Base-by-base conservation (phyloP, 495 filamentous ascomycete genomes). In the Parathielavia hyrcaniae region DNA sequence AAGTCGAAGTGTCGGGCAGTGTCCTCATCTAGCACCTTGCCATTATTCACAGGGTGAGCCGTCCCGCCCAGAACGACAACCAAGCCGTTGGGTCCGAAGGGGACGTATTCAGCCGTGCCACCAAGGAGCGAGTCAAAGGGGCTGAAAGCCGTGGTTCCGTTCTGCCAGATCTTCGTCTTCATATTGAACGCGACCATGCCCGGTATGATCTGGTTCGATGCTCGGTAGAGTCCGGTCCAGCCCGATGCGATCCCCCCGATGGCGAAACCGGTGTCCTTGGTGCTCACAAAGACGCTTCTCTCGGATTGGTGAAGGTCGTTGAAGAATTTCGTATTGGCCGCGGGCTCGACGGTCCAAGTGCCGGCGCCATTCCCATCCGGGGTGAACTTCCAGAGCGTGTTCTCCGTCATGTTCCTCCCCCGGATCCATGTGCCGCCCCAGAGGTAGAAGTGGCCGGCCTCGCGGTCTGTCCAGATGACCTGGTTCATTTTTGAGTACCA, bases 351-450 rank as follows among this genome's bases (percentile, higher is more conserved):
- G 10, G 61, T 53, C 75, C 75, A 77, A 10, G 41, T 50, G 1
- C 75, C 75, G 8, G 66, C 71, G 16, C 71, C 71, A 5, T 45
- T 53, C 40, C 66, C 66, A 34, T 76, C 71, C 13, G 67, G 62
- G 20, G 55, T 56, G 52, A 75, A 69, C 53, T 67, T 66, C 68
- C 70, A 72, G 14, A 70, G 63, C 47, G 58, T 58, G 22, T 60
- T 65, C 10, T 44, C 46, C 0, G 61, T 63, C 11, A 65, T 61
- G 50, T 56, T 59, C 5, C 36, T 35, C n/a, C 40, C 57, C 17
- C 20, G 48, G 5, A 36, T n/a, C 34, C 41, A 60, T 50, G 60
- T 65, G 13, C 74, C 73, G 19, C 68, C 73, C 69, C 71, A 75
- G 13, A 64, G 59, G 55, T 75, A 75, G 30, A 73, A 65, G 35